Conservation (phyloP, 257 asterid species). For the Penstemon davidsonii region DNA sequence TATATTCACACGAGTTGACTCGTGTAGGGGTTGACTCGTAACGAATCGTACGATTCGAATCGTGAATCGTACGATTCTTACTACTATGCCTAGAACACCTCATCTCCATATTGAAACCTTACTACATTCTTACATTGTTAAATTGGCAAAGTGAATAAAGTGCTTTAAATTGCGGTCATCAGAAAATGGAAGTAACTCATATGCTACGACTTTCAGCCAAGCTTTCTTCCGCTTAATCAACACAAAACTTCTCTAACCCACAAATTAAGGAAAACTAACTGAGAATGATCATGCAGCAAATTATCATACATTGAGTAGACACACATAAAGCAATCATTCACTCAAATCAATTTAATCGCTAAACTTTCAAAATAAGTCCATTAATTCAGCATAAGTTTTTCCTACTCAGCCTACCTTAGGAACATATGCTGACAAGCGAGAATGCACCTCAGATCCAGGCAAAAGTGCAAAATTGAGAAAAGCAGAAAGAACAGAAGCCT, state of each 20-base stretch:
- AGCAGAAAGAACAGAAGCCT: constrained; percentile 48
- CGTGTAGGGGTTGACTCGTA: too few relatives aligned
- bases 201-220: not conserved
- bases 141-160: not conserved
- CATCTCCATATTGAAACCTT: too few relatives aligned
- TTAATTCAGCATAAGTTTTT: not conserved
- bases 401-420: constrained; percentile 43
- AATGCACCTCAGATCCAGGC: constrained; percentile 69
- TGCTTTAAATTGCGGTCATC: not conserved
- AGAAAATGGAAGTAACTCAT: not conserved
- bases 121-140: too few relatives aligned
- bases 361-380: not conserved
- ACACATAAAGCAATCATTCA: constrained; percentile 12
- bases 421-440: constrained; percentile 56
- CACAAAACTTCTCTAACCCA: constrained; percentile 1
- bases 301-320: not conserved
- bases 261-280: not conserved
- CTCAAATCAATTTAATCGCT: constrained; percentile 4
- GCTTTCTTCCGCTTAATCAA: not conserved
- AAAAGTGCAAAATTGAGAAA: constrained; percentile 55
- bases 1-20: too few relatives aligned
- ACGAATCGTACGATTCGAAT: too few relatives aligned
- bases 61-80: too few relatives aligned
- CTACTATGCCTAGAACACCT: not conserved
- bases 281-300: not conserved